Evolutionary conservation across 2,329 filamentous ascomycete genomes (phyloP), one percentile per base, ranked within the genome.

Genomic region (Calonectria montana): DNA sequence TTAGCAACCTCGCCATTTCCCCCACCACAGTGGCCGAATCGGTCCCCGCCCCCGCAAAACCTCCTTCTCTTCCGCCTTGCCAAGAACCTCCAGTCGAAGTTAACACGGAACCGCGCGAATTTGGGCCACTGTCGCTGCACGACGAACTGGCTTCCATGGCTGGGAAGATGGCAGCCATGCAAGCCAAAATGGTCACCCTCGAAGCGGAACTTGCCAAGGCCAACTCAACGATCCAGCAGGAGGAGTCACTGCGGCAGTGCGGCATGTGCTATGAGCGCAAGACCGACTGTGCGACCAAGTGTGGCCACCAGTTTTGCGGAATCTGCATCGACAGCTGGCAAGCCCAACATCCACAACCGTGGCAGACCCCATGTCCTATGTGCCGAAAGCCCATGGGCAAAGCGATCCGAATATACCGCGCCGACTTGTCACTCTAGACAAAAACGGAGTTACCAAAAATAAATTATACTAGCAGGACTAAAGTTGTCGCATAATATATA

Each of bases 211-310:
- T 71, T 12, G 39, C n/a, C 15, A 12, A 35, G 12, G 9, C 27
- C 13, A 67, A 31, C 15, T 39, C 47, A 1, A n/a, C 55, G 3
- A 31, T 67, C 5, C 62, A 64, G n/a, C 55, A 39, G 8, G 57
- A 67, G 25, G 62, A 67, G 68, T 23, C 47, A 1, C 18, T 55
- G 8, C 62, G 68, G 6, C 68, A 70, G 47, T 71, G 69, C 29
- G 48, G 64, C 18, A 71, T 71, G 69, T 71, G 69, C 47, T 71
- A 71, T 7, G 69, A 71, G 21, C 59, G 50, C 16, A n/a, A n/a
- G 3, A 57, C 39, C 23, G 57, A 71, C 15, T 59, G 64, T 6
- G 64, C 64, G 21, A 64, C 69, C 2, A 63, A 64, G 21, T 71
- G 69, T 39, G 69, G 69, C n/a, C 69, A 71, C 47, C 47, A 57